phyloP scores from a whole-genome alignment of 768 basidiomycete genomes.

The Termitomyces sp. region DNA sequence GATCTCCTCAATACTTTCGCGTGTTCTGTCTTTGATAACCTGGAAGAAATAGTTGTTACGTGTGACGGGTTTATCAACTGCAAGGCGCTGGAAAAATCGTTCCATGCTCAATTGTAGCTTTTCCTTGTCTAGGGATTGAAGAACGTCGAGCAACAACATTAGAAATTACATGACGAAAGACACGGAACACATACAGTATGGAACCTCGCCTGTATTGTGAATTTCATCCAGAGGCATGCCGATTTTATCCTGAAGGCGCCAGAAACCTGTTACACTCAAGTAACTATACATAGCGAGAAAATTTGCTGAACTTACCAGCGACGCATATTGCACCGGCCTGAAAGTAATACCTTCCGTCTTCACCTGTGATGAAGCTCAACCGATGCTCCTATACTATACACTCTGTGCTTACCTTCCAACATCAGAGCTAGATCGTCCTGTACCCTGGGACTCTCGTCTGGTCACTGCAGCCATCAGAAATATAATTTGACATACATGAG shows the following conservation, averaged over 20 bases:
- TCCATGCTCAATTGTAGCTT: slow-evolving; percentile 60
- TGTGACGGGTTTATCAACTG: slow-evolving; percentile 61
- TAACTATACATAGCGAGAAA: not conserved
- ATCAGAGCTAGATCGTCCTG: slow-evolving; percentile 56
- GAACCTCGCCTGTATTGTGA: slow-evolving; percentile 64
- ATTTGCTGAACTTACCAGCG: slow-evolving; percentile 36
- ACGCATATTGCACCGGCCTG: slow-evolving; percentile 68
- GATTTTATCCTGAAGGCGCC: slow-evolving; percentile 74
- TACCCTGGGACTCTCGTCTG: slow-evolving; percentile 25
- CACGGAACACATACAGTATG: slow-evolving; percentile 48
- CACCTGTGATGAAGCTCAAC: slow-evolving; percentile 28
- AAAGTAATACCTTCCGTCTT: slow-evolving; percentile 67
- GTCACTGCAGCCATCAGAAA: not conserved
- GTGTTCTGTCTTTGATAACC: slow-evolving; percentile 15
- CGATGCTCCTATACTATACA: slow-evolving; percentile 1
- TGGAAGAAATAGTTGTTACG: slow-evolving; percentile 62
- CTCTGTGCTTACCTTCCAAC: slow-evolving; percentile 42
- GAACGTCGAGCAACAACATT: not conserved
- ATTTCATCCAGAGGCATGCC: slow-evolving; percentile 70
- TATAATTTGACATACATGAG: slow-evolving; percentile 44
- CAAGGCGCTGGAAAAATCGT: slow-evolving; percentile 63
- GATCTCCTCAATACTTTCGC: slow-evolving; percentile 17
- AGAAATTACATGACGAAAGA: not conserved
- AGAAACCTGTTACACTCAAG: slow-evolving; percentile 45
- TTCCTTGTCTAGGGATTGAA: slow-evolving; percentile 39